Evolutionary conservation across 2,329 filamentous ascomycete species (phyloP).

Genomic region (Fusarium agapanthi): DNA sequence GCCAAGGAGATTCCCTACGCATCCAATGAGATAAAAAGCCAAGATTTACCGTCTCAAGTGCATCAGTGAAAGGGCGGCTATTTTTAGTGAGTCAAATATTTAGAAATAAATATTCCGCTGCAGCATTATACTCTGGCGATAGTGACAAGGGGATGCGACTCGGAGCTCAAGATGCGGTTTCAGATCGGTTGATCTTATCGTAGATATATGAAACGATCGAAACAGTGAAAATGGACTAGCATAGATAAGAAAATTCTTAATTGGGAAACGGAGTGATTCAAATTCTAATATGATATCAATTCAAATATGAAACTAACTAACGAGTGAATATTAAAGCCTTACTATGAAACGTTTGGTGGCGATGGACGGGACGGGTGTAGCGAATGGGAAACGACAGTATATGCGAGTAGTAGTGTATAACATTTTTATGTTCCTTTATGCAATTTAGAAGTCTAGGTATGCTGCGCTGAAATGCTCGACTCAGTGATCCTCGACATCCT

Average conservation of each 20-base stretch:
- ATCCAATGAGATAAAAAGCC: not conserved
- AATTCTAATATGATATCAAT: not conserved
- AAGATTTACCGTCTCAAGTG: not conserved
- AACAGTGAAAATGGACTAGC: not conserved
- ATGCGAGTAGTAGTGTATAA: not conserved
- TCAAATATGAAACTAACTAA: not conserved
- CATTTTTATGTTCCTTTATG: not conserved
- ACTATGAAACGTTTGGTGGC: not conserved
- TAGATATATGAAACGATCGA: not conserved
- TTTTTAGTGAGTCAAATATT: not conserved
- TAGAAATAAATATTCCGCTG: not conserved
- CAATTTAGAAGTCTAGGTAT: not conserved
- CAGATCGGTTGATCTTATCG: not conserved
- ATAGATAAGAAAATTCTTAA: not conserved
- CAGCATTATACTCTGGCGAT: not conserved
- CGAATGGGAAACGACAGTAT: not conserved
- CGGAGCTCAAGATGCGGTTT: not conserved
- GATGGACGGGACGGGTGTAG: not conserved
- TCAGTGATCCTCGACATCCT: slow-evolving; percentile 60
- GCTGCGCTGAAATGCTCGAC: not conserved
- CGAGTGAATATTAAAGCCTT: not conserved
- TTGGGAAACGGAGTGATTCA: not conserved
- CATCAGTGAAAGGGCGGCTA: not conserved
- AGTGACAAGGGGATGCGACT: not conserved
- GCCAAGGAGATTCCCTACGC: no score